Percentiles rank a stretch among this genome's conserved stretches.
These are phyloP conservation scores for Thermothelomyces thermophilus DNA, from an alignment of 2,329 filamentous ascomycete species.

Conservation along the genomic window DNA sequence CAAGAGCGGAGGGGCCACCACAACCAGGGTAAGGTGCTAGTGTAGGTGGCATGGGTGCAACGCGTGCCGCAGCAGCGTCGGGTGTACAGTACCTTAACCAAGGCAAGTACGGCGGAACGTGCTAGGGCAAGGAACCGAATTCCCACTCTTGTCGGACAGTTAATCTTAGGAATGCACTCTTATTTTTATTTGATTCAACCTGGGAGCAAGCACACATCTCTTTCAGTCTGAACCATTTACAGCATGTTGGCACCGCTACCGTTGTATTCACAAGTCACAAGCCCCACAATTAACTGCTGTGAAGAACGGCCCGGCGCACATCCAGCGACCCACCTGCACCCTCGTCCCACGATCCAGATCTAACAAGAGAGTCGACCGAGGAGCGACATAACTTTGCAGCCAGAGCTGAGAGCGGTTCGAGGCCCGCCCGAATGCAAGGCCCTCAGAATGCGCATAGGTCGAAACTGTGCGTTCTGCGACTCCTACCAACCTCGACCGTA, in stretches of 20 bases:
- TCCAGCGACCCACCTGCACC: slow-evolving; percentile 11
- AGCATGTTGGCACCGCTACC: neutral
- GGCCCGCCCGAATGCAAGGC: neutral
- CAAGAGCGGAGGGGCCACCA: too few relatives aligned
- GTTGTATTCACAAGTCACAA: neutral
- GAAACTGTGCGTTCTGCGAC: slow-evolving; percentile 11
- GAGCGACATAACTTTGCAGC: neutral
- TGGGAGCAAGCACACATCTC: too few relatives aligned
- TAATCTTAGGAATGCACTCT: too few relatives aligned
- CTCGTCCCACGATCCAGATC: slow-evolving; percentile 2
- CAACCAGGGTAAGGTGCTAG: too few relatives aligned
- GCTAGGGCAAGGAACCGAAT: too few relatives aligned
- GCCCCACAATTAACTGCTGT: slow-evolving; percentile 11
- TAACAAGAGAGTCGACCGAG: slow-evolving; percentile 6
- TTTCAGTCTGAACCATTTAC: slow-evolving; percentile 7
- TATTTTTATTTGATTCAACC: too few relatives aligned
- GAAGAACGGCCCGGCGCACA: slow-evolving; percentile 4
- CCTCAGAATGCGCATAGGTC: slow-evolving; percentile 19
- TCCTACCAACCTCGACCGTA: neutral
- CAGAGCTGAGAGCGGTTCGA: neutral
- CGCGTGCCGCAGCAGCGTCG: too few relatives aligned
- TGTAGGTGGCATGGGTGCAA: too few relatives aligned
- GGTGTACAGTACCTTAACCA: too few relatives aligned
- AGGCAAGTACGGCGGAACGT: too few relatives aligned
- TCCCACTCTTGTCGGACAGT: too few relatives aligned